These are phyloP conservation scores for Hevea brasiliensis DNA, from an alignment of 345 rosid species.

Conservation along the genomic window DNA sequence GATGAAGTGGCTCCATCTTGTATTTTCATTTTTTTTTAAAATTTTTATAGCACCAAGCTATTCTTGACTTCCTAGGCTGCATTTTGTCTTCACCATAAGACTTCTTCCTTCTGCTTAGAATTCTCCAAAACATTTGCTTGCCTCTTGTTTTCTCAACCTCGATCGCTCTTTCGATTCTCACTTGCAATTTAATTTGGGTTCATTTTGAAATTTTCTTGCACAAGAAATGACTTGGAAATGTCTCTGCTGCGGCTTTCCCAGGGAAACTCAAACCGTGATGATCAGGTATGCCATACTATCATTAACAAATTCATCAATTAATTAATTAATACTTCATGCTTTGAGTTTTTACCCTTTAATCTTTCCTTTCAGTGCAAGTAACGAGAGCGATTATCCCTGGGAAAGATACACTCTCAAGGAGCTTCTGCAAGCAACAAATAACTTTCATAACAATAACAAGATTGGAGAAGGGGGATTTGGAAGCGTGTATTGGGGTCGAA, in stretches of 20 bases:
- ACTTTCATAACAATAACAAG: conserved; percentile 60
- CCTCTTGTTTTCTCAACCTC: conserved; percentile 15
- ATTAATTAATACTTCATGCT: background rate
- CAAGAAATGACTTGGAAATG: conserved; percentile 26
- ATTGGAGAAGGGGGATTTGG: conserved; percentile 77
- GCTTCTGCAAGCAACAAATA: conserved; percentile 62
- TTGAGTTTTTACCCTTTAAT: background rate
- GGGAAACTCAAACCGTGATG: conserved; percentile 18
- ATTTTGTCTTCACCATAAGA: conserved; percentile 30
- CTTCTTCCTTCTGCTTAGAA: conserved; percentile 10
- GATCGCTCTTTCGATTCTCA: background rate
- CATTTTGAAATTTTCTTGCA: background rate
- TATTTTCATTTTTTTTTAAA: background rate
- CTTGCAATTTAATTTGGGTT: background rate
- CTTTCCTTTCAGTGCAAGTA: conserved; percentile 14
- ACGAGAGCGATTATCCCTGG: conserved; percentile 53
- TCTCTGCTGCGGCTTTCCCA: conserved; percentile 20
- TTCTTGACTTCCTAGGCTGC: conserved; percentile 35
- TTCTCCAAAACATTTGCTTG: conserved; percentile 7
- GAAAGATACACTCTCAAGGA: conserved; percentile 53
- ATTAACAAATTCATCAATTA: background rate
- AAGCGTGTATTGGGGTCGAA: conserved; percentile 67
- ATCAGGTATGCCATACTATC: conserved; percentile 15
- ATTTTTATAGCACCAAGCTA: no score
- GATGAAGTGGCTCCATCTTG: background rate